Evolutionary conservation across 768 basidiomycete species (phyloP).

Genomic region (Lentinula raphanica): DNA sequence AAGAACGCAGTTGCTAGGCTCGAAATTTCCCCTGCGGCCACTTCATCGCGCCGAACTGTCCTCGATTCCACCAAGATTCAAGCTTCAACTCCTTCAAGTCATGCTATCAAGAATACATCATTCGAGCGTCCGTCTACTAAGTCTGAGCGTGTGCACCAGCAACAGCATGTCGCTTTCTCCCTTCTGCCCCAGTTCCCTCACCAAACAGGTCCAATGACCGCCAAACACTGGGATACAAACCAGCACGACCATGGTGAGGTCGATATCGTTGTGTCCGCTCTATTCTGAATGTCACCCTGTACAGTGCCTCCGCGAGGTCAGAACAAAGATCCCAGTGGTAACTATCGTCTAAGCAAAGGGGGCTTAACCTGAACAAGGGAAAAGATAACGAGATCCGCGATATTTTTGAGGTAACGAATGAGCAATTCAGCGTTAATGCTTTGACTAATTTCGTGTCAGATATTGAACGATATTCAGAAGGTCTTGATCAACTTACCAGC

Average conservation of each 20-base stretch:
- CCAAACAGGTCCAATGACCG: not conserved
- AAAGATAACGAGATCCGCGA: not conserved
- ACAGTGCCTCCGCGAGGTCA: not conserved
- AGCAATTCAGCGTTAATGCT: not conserved
- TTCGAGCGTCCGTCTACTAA: not conserved
- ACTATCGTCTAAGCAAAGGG: too few relatives aligned
- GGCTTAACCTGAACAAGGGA: too few relatives aligned
- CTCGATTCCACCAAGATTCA: not conserved
- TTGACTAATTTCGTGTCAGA: conserved; percentile 22
- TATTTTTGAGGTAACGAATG: not conserved
- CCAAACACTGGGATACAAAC: not conserved
- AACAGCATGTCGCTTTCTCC: not conserved
- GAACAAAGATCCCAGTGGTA: too few relatives aligned
- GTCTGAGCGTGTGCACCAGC: not conserved
- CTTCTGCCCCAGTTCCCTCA: not conserved
- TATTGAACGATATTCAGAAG: conserved; percentile 46
- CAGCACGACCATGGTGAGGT: not conserved
- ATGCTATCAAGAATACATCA: not conserved
- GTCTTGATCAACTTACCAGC: conserved; percentile 19
- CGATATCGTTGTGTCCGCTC: not conserved
- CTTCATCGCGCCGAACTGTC: not conserved
- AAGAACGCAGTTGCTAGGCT: not conserved
- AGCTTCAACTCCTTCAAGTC: not conserved
- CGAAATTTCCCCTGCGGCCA: not conserved
- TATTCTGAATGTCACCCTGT: not conserved